Percentiles rank a stretch among this genome's conserved stretches.
phyloP scores from a whole-genome alignment of 352 stramenopile species.

The Lagenidium sp. region DNA sequence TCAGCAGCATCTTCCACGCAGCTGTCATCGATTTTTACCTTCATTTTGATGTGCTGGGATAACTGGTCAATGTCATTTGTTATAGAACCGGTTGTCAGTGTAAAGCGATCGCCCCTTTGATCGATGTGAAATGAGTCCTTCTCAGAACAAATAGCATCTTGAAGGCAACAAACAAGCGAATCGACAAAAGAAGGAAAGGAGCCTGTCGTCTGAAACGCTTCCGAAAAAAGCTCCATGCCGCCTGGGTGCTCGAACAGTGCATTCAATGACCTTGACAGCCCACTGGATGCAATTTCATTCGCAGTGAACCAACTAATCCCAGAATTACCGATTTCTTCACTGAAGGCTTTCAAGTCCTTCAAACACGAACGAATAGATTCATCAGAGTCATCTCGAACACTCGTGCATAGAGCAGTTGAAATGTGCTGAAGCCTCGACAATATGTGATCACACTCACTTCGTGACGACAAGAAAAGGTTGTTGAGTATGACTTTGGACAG shows the following conservation, averaged over 20 bases:
- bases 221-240: slow-evolving; percentile 24
- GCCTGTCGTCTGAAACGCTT: slow-evolving; percentile 15
- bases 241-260: slow-evolving; percentile 16
- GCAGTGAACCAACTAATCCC: slow-evolving; percentile 42
- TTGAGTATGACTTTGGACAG: no score
- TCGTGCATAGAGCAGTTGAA: no score
- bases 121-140: slow-evolving; percentile 46
- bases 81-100: slow-evolving; percentile 12
- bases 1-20: slow-evolving; percentile 5
- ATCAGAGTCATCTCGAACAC: no score
- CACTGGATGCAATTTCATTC: slow-evolving; percentile 51
- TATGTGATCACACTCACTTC: no score
- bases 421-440: no score
- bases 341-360: no score
- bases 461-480: no score
- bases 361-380: no score
- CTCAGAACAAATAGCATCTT: slow-evolving; percentile 53
- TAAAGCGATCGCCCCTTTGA: neutral
- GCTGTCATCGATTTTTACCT: slow-evolving; percentile 45
- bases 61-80: slow-evolving; percentile 49
- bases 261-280: slow-evolving; percentile 35
- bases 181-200: slow-evolving; percentile 8
- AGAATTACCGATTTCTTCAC: no score
- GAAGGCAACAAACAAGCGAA: slow-evolving; percentile 29
- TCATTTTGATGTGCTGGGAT: slow-evolving; percentile 65